Evolutionary conservation across 2,329 filamentous ascomycete species (phyloP).

Genomic region (Calonectria pseudoreteaudii): DNA sequence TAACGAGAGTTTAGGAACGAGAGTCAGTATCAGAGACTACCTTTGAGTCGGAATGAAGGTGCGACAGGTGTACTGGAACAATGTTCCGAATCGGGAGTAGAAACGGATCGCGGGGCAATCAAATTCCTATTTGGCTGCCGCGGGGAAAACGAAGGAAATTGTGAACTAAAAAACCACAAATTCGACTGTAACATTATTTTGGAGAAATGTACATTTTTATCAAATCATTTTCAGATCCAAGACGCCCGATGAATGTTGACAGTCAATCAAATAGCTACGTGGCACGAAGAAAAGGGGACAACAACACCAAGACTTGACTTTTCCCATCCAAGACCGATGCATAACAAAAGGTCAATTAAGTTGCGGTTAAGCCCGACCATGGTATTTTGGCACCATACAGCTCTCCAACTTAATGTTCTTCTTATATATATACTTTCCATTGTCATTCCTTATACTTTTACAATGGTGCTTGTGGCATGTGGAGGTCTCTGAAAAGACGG

Average conservation of each 20-base stretch:
- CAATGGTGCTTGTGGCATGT: background rate
- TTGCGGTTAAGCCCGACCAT: background rate
- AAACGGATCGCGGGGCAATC: background rate
- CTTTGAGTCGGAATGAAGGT: background rate
- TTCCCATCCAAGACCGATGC: background rate
- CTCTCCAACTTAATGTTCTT: background rate
- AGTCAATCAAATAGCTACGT: background rate
- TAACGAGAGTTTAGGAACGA: background rate
- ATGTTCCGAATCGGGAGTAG: background rate
- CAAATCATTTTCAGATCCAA: background rate
- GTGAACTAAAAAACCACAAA: background rate
- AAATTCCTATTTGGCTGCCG: background rate
- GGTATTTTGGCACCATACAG: background rate
- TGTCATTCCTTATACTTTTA: background rate
- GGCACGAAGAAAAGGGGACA: background rate
- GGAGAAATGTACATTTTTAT: background rate
- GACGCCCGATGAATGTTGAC: background rate
- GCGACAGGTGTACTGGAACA: background rate
- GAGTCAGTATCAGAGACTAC: background rate
- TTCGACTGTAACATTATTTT: background rate
- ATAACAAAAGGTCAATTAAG: background rate
- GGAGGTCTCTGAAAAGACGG: background rate
- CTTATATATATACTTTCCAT: background rate
- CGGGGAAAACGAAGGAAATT: background rate
- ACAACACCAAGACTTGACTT: background rate